Evolutionary conservation across 495 filamentous ascomycete genomes (phyloP).

Genomic region (Tetracladium setigerum): DNA sequence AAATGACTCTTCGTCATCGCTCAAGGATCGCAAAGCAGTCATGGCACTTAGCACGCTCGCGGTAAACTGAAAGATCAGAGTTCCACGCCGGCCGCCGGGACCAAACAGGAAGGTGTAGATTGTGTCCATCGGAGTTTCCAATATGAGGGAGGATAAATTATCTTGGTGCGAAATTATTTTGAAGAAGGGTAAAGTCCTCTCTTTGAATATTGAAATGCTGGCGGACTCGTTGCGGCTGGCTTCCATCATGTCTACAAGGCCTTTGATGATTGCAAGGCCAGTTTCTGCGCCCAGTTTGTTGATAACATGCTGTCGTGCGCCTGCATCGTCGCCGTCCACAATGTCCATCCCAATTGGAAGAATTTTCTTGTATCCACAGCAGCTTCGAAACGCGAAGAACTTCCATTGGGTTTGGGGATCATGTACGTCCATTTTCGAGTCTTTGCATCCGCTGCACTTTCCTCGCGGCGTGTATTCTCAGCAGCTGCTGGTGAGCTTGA

Average conservation of each 20-base stretch:
- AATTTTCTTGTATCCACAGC: slow-evolving; percentile 16
- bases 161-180: slow-evolving; percentile 41
- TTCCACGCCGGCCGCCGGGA: slow-evolving; percentile 34
- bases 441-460: slow-evolving; percentile 20
- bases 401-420: slow-evolving; percentile 25
- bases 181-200: slow-evolving; percentile 40
- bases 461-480: slow-evolving; percentile 16
- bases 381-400: slow-evolving; percentile 14
- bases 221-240: slow-evolving; percentile 18
- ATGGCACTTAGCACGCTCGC: slow-evolving; percentile 16
- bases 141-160: slow-evolving; percentile 42
- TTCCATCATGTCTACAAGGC: slow-evolving; percentile 13
- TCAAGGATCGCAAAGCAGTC: slow-evolving; percentile 28
- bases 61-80: slow-evolving; percentile 17
- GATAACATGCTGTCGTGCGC: slow-evolving; percentile 17
- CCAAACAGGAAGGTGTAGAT: slow-evolving; percentile 53
- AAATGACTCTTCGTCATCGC: slow-evolving; percentile 13
- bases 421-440: slow-evolving; percentile 28
- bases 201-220: slow-evolving; percentile 28
- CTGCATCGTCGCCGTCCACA: slow-evolving; percentile 11
- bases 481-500: slow-evolving; percentile 10
- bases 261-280: slow-evolving; percentile 22
- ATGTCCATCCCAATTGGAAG: slow-evolving; percentile 19
- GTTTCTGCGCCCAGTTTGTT: slow-evolving; percentile 19
- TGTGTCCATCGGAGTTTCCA: slow-evolving; percentile 46